A percentile compares a stretch with the other conserved stretches of the same genome.
These are phyloP conservation scores for Calonectria pauciramosa DNA, from an alignment of 2,329 filamentous ascomycete genomes.

Conservation along the genomic window DNA sequence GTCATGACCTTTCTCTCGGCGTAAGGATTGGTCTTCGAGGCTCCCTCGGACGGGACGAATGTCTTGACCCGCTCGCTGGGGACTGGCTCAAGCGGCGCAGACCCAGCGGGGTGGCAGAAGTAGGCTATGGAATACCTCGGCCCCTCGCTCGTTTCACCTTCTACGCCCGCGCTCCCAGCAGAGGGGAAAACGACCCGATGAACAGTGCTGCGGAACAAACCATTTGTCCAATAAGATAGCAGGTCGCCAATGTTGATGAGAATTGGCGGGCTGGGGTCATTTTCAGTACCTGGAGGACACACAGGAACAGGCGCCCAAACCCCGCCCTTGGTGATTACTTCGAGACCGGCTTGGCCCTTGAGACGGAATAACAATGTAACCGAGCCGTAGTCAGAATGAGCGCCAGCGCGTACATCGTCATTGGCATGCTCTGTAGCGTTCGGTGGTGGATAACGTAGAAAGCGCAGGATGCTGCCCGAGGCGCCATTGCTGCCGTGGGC, in stretches of 20 bases:
- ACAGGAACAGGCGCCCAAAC: conserved; percentile 77
- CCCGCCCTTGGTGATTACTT: conserved; percentile 75
- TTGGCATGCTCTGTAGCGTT: conserved; percentile 57
- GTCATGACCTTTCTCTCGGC: conserved; percentile 70
- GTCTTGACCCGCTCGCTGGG: conserved; percentile 70
- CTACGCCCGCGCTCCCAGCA: conserved; percentile 39
- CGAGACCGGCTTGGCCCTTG: conserved; percentile 85
- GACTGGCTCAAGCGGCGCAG: conserved; percentile 67
- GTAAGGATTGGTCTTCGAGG: conserved; percentile 59
- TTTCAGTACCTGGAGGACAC: conserved; percentile 70
- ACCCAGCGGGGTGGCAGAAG: conserved; percentile 75
- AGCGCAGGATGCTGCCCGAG: conserved; percentile 74
- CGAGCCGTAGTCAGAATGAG: conserved; percentile 89
- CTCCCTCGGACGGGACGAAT: conserved; percentile 51
- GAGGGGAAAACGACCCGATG: conserved; percentile 85
- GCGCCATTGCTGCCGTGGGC: conserved; percentile 63
- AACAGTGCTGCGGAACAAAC: conserved; percentile 87
- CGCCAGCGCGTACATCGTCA: conserved; percentile 85
- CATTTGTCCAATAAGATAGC: conserved; percentile 90
- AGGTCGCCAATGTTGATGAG: conserved; percentile 82
- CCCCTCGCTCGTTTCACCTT: conserved; percentile 63
- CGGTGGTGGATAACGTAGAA: conserved; percentile 79
- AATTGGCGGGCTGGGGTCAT: conserved; percentile 77
- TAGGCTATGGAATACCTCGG: conserved; percentile 76
- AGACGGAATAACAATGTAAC: conserved; percentile 87